These are phyloP conservation scores for Polysphondylium violaceum DNA, from an alignment of 78 protist species.

Conservation along the genomic window DNA sequence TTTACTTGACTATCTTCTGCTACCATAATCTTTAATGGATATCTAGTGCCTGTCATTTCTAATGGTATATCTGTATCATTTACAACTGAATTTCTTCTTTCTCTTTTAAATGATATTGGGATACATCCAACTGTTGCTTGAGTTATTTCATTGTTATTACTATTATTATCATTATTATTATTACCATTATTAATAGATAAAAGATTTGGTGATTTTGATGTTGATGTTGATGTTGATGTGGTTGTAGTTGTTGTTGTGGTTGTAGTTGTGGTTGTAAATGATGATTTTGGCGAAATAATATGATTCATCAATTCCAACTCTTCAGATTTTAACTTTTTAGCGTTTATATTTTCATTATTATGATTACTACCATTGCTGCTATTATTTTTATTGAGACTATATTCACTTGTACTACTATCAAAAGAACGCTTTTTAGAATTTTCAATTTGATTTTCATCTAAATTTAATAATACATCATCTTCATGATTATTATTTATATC, in stretches of 20 bases:
- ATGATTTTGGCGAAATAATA: background rate
- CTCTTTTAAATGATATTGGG: background rate
- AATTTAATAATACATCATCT: no score
- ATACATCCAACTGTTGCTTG: background rate
- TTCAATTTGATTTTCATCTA: no score
- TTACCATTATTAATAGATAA: background rate
- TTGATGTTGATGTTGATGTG: background rate
- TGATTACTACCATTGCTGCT: background rate
- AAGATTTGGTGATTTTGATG: background rate
- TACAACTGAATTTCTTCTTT: constrained; percentile 28
- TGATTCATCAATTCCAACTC: no score
- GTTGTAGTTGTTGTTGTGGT: constrained; percentile 17
- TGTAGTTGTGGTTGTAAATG: background rate
- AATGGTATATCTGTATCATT: constrained; percentile 38
- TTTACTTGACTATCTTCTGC: constrained; percentile 51
- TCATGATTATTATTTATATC: background rate
- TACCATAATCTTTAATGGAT: constrained; percentile 27
- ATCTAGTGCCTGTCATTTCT: constrained; percentile 22
- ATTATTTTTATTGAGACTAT: background rate
- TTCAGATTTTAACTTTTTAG: no score
- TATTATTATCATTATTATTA: background rate
- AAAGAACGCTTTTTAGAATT: no score
- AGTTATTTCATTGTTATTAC: background rate
- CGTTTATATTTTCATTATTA: no score
- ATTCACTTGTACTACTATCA: background rate